Percentiles rank a stretch among this genome's conserved stretches.
Evolutionary conservation across 2,329 filamentous ascomycete species (phyloP).

Genomic region (Fusarium pseudocircinatum): DNA sequence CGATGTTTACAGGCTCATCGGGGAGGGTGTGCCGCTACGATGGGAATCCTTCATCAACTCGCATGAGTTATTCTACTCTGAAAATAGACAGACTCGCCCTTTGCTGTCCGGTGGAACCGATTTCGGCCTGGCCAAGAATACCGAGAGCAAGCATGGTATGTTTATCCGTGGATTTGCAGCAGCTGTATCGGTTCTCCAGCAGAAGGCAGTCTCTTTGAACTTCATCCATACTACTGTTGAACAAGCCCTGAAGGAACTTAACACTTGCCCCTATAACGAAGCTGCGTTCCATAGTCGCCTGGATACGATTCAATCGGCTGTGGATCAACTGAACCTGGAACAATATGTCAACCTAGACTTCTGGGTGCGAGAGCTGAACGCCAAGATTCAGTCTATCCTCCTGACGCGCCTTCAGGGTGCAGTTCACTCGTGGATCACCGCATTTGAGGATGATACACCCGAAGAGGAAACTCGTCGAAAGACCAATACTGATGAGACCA

Average conservation of each 20-base stretch:
- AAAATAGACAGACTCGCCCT: conserved; percentile 57
- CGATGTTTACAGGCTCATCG: conserved; percentile 83
- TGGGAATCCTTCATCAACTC: conserved; percentile 99
- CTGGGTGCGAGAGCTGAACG: conserved; percentile 91
- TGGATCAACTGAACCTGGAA: conserved; percentile 96
- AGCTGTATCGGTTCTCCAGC: conserved; percentile 86
- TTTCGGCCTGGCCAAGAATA: conserved; percentile 60
- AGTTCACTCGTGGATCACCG: conserved; percentile 85
- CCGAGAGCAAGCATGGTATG: conserved; percentile 93
- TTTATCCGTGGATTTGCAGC: conserved; percentile 94
- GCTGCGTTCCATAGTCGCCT: conserved; percentile 82
- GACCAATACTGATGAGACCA: conserved; percentile 55
- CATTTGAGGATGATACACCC: conserved; percentile 74
- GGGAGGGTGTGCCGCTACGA: conserved; percentile 86
- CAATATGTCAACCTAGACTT: conserved; percentile 92
- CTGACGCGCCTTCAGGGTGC: conserved; percentile 85
- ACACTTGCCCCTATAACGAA: conserved; percentile 83
- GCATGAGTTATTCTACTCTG: conserved; percentile 82
- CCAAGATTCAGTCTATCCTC: conserved; percentile 82
- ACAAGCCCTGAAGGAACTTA: conserved; percentile 83
- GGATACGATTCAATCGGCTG: conserved; percentile 87
- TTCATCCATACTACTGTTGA: conserved; percentile 84
- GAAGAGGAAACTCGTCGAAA: conserved; percentile 65
- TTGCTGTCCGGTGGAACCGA: conserved; percentile 51
- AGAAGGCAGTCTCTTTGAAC: conserved; percentile 82